phyloP scores from a whole-genome alignment of 176 grass and related monocot species.

The Phoenix dactylifera region DNA sequence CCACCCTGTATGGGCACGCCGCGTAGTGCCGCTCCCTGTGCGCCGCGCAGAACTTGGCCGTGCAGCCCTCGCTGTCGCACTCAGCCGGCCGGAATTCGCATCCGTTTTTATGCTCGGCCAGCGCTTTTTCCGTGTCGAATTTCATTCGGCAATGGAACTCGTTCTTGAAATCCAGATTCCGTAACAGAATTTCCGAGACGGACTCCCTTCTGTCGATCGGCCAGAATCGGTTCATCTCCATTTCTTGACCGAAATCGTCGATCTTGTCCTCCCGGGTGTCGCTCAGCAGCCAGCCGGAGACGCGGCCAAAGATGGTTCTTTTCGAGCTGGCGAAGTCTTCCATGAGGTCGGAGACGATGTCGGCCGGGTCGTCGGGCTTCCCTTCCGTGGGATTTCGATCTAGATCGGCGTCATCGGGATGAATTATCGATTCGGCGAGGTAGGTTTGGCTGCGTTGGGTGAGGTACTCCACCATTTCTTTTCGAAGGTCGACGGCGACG shows the following conservation, averaged over 20 bases:
- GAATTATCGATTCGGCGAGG: conserved; percentile 49
- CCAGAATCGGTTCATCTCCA: conserved; percentile 81
- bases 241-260: conserved; percentile 82
- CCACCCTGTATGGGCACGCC: conserved; percentile 49
- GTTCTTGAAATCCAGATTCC: conserved; percentile 72
- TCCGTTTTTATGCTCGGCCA: conserved; percentile 38
- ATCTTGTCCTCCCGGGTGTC: conserved; percentile 89
- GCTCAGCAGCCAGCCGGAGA: conserved; percentile 73
- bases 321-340: conserved; percentile 70
- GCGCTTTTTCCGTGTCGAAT: conserved; percentile 40
- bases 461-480: conserved; percentile 82
- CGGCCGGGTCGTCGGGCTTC: conserved; percentile 53
- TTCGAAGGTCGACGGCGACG: conserved; percentile 52
- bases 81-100: conserved; percentile 52
- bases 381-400: conserved; percentile 19
- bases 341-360: conserved; percentile 60
- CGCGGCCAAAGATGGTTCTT: conserved; percentile 74
- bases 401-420: conserved; percentile 20
- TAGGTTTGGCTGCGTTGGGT: conserved; percentile 50
- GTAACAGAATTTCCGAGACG: conserved; percentile 48
- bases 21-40: conserved; percentile 48
- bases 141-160: conserved; percentile 63
- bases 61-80: conserved; percentile 55
- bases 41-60: conserved; percentile 34
- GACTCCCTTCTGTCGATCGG: conserved; percentile 55